Conservation (phyloP, 106 monocot species). For the Dendrobium nobile region DNA sequence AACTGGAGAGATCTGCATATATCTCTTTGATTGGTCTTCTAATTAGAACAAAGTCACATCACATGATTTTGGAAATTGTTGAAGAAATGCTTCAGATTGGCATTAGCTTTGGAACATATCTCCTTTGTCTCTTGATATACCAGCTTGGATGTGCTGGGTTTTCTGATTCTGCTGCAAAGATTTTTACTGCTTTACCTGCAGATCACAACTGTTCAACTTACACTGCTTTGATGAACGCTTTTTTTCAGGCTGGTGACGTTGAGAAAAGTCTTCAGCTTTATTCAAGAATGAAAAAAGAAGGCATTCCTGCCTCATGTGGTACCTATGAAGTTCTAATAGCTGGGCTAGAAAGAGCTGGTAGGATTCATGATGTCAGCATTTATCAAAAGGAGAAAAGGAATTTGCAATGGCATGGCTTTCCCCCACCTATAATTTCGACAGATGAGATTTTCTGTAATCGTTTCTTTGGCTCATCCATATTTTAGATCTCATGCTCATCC, state of each 20-base stretch:
- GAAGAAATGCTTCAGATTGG: conserved; percentile 49
- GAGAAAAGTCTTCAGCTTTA: conserved; percentile 47
- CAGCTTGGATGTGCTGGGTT: conserved; percentile 48
- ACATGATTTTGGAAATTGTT: conserved; percentile 34
- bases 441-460: conserved; percentile 55
- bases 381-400: conserved; percentile 51
- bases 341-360: conserved; percentile 50
- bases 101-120: conserved; percentile 47
- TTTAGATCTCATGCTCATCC: conserved; percentile 2
- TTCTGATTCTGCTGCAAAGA: conserved; percentile 28
- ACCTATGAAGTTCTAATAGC: conserved; percentile 53
- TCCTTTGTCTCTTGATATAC: conserved; percentile 43
- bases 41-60: conserved; percentile 37
- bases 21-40: conserved; percentile 50
- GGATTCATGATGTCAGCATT: conserved; percentile 43
- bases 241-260: conserved; percentile 45
- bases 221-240: conserved; percentile 60
- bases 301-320: conserved; percentile 39
- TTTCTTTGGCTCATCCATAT: conserved; percentile 26
- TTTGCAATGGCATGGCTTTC: conserved; percentile 22
- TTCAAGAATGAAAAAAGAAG: conserved; percentile 39
- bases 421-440: conserved; percentile 11
- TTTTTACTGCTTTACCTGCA: conserved; percentile 35
- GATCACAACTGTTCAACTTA: conserved; percentile 51
- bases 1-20: conserved; percentile 41